Base-by-base conservation (phyloP, 2,329 filamentous ascomycete genomes). In the Apiospora malaysiana region DNA sequence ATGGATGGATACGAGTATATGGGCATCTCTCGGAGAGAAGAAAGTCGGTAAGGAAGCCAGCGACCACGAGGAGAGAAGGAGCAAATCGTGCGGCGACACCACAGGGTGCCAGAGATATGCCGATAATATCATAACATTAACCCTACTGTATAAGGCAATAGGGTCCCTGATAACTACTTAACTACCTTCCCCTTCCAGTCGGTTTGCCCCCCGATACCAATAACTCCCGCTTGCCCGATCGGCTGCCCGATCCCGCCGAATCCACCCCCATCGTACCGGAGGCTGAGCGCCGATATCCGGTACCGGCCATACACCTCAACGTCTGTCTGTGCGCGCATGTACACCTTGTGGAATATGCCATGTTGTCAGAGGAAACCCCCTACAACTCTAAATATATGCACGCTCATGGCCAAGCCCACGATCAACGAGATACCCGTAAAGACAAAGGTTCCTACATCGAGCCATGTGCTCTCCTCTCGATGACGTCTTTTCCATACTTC, bases 401-500 rank as follows among this genome's bases (percentile, higher is more conserved):
- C 56, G 9, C 56, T 32, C 9, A 9, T 14, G 32, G 18, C 10
- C 37, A 69, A 71, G 1, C 72, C 71, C 10, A 68, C 70, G 12
- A 73, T 49, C 32, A 73, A 75, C n/a, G 76, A 76, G 43, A 71
- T 9, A 0, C 70, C 72, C 6, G 76, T 76, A 14, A 72, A 73
- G 2, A 71, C 47, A 37, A 79, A 75, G 3, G 76, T 70, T 1
- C 40, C 71, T 0, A 75, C 65, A 32, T 79, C 77, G 32, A 51
- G 49, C 73, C 74, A 76, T 45, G 75, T 76, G 69, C 72, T 76
- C 70, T 73, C 63, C 25, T 74, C 71, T 68, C 45, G 70, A 25
- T 72, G 68, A 51, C 72, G 70, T 21, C 78, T 73, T 56, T 27
- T 72, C 77, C 77, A 76, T 8, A 78, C 70, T 7, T 72, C 73